Evolutionary conservation across 2,329 filamentous ascomycete species (phyloP).

Genomic region (Zymoseptoria tritici): DNA sequence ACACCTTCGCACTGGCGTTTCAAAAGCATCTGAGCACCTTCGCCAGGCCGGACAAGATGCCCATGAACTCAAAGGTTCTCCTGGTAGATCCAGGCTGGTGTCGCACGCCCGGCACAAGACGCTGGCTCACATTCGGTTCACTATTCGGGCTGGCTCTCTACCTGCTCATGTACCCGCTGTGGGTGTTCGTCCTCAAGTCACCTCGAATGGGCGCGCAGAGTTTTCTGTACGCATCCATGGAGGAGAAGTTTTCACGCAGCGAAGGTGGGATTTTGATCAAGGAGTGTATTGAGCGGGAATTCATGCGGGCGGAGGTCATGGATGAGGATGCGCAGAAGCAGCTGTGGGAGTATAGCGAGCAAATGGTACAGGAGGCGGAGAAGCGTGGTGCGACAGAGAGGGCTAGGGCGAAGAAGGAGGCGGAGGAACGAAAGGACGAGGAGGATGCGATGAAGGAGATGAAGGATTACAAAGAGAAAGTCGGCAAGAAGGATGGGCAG

Average conservation of each 20-base stretch:
- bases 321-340: conserved; percentile 75
- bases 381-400: conserved; percentile 64
- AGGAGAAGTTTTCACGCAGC: conserved; percentile 58
- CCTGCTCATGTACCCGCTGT: conserved; percentile 66
- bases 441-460: conserved; percentile 27
- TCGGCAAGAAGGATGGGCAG: conserved; percentile 27
- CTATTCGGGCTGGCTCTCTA: conserved; percentile 74
- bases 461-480: conserved; percentile 28
- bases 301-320: conserved; percentile 61
- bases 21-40: conserved; percentile 87
- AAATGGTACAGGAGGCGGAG: conserved; percentile 72
- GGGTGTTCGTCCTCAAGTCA: conserved; percentile 85
- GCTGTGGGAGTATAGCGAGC: conserved; percentile 84
- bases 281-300: conserved; percentile 74
- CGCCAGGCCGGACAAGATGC: conserved; percentile 72
- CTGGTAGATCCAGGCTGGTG: conserved; percentile 80
- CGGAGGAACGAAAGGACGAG: conserved; percentile 31
- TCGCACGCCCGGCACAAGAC: conserved; percentile 77
- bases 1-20: conserved; percentile 81
- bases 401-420: conserved; percentile 50
- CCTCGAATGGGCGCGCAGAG: conserved; percentile 78
- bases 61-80: conserved; percentile 74
- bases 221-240: conserved; percentile 79
- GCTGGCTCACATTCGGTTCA: conserved; percentile 80
- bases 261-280: conserved; percentile 70